These are phyloP conservation scores for Nicotiana obtusifolia DNA, from an alignment of 257 asterid species.

Conservation along the genomic window DNA sequence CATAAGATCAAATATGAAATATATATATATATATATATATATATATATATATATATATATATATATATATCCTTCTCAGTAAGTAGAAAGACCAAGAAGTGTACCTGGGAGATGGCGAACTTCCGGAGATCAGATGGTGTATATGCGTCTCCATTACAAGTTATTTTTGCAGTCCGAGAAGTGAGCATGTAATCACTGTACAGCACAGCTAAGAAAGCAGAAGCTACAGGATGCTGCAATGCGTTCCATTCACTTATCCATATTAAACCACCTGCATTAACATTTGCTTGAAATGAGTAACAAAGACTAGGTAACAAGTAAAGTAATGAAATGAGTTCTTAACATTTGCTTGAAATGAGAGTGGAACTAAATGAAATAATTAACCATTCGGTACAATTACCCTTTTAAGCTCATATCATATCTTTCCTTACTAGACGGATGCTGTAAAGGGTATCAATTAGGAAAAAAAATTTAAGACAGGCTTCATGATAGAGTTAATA, in stretches of 20 bases:
- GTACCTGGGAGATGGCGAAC: slow-evolving; percentile 74
- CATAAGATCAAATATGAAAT: neutral
- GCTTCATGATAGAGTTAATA: neutral
- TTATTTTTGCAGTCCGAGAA: slow-evolving; percentile 45
- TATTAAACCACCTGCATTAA: slow-evolving; percentile 61
- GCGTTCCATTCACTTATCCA: slow-evolving; percentile 90
- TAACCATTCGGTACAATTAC: neutral
- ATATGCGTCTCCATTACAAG: slow-evolving; percentile 47
- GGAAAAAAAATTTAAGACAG: neutral
- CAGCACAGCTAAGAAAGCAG: slow-evolving; percentile 68
- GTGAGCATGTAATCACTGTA: slow-evolving; percentile 81
- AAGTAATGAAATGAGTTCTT: no score
- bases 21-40: no score
- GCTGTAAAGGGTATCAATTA: neutral
- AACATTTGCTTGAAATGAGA: slow-evolving; percentile 17
- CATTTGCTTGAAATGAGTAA: slow-evolving; percentile 18
- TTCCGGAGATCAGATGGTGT: slow-evolving; percentile 53
- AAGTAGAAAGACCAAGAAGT: slow-evolving; percentile 1
- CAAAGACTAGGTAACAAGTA: neutral
- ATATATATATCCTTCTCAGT: neutral
- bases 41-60: neutral
- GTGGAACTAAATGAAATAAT: neutral
- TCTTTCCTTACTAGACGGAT: neutral
- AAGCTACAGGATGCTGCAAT: slow-evolving; percentile 81
- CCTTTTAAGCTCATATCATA: neutral